Percentiles rank a stretch among this genome's conserved stretches.
phyloP scores from a whole-genome alignment of 2,329 filamentous ascomycete genomes.

The Sarocladium brachiariae region DNA sequence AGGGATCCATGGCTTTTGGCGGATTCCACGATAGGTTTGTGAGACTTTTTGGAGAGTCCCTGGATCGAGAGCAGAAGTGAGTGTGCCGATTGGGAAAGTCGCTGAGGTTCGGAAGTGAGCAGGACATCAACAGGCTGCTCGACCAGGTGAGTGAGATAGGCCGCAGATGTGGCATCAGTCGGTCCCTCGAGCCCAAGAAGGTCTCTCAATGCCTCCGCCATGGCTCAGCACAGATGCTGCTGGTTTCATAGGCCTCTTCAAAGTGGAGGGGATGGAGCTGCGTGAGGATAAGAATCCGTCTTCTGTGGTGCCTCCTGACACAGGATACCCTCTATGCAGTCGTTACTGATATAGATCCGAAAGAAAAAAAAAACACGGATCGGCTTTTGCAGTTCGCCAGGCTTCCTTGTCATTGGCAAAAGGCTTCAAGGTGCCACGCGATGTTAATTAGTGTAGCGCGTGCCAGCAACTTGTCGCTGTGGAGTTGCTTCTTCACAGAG shows the following conservation, averaged over 20 bases:
- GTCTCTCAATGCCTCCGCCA: constrained; percentile 31
- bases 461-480: not conserved
- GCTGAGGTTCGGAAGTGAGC: constrained; percentile 67
- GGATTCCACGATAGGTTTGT: constrained; percentile 77
- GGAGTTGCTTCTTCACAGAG: too few relatives aligned
- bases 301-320: too few relatives aligned
- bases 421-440: not conserved
- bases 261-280: too few relatives aligned
- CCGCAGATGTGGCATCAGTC: constrained; percentile 47
- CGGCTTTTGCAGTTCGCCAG: too few relatives aligned
- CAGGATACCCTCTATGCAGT: too few relatives aligned
- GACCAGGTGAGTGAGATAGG: constrained; percentile 72
- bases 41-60: constrained; percentile 79
- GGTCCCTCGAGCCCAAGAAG: constrained; percentile 24
- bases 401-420: too few relatives aligned
- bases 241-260: too few relatives aligned
- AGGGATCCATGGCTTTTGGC: constrained; percentile 71
- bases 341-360: too few relatives aligned
- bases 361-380: too few relatives aligned
- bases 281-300: too few relatives aligned
- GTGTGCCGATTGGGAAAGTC: constrained; percentile 73
- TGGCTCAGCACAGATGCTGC: constrained; percentile 13
- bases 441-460: not conserved
- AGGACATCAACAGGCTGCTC: constrained; percentile 70
- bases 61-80: constrained; percentile 78